Evolutionary conservation across 306 rosid species (phyloP).

Genomic region (Casuarina cunninghamiana): DNA sequence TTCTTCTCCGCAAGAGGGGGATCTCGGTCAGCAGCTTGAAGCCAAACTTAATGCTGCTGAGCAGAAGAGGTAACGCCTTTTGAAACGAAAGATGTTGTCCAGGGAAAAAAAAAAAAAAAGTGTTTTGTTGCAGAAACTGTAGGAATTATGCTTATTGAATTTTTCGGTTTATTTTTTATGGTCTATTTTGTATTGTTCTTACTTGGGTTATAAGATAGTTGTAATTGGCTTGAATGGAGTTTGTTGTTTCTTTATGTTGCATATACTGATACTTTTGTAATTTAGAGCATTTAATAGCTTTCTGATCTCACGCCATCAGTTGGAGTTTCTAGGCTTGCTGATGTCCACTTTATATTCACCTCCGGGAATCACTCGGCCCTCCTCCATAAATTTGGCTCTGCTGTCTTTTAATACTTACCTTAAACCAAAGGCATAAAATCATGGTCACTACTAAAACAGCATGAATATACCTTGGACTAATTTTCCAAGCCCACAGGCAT

Average conservation of each 20-base stretch:
- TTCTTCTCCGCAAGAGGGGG: constrained; percentile 34
- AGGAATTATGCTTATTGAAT: background rate
- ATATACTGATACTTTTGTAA: no score
- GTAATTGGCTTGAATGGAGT: no score
- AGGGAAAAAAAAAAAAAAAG: background rate
- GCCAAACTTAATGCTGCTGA: constrained; percentile 57
- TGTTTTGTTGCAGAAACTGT: background rate
- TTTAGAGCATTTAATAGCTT: no score
- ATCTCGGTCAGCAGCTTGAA: constrained; percentile 48
- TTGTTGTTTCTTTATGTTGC: no score
- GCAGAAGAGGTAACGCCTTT: constrained; percentile 38
- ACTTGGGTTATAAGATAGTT: no score
- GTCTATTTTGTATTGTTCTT: background rate
- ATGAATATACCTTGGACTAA: background rate
- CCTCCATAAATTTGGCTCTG: background rate
- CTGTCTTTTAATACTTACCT: background rate
- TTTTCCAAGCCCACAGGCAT: background rate
- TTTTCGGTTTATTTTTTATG: background rate
- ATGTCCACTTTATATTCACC: background rate
- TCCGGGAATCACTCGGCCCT: background rate
- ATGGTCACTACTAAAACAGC: background rate
- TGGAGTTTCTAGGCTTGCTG: background rate
- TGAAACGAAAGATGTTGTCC: background rate
- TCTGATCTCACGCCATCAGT: no score
- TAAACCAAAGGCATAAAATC: background rate